These are phyloP conservation scores for Jackrogersella minutella DNA, from an alignment of 495 filamentous ascomycete genomes.

Conservation along the genomic window DNA sequence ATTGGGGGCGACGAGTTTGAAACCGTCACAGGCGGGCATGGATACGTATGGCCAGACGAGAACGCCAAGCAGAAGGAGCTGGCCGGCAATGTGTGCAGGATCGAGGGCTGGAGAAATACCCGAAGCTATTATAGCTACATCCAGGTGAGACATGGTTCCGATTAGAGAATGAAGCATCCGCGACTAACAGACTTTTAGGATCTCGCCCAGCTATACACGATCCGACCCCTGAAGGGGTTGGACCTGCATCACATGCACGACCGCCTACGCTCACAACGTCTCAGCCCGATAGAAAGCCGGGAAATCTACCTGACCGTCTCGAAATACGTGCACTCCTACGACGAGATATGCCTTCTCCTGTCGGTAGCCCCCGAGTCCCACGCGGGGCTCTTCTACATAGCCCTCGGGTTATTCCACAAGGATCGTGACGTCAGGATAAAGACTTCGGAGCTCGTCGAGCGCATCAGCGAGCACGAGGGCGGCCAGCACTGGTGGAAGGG, in stretches of 20 bases:
- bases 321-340: constrained; percentile 79
- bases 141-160: constrained; percentile 62
- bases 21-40: constrained; percentile 75
- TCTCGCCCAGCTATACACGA: constrained; percentile 66
- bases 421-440: constrained; percentile 77
- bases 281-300: constrained; percentile 72
- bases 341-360: constrained; percentile 88
- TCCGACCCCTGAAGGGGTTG: constrained; percentile 79
- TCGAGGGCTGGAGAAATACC: constrained; percentile 96
- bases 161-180: background rate
- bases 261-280: constrained; percentile 78
- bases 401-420: constrained; percentile 93
- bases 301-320: constrained; percentile 84
- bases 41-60: constrained; percentile 94
- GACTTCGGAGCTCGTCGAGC: constrained; percentile 80
- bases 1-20: constrained; percentile 79
- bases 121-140: constrained; percentile 95
- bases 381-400: constrained; percentile 90
- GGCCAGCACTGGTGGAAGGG: constrained; percentile 92
- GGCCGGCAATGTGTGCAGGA: constrained; percentile 84
- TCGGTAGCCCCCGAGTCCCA: constrained; percentile 85
- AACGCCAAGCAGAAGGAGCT: constrained; percentile 81
- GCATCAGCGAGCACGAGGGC: constrained; percentile 85
- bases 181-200: constrained; percentile 56
- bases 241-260: constrained; percentile 94